These are phyloP conservation scores for Lumnitzera racemosa DNA, from an alignment of 345 rosid species.

Conservation along the genomic window DNA sequence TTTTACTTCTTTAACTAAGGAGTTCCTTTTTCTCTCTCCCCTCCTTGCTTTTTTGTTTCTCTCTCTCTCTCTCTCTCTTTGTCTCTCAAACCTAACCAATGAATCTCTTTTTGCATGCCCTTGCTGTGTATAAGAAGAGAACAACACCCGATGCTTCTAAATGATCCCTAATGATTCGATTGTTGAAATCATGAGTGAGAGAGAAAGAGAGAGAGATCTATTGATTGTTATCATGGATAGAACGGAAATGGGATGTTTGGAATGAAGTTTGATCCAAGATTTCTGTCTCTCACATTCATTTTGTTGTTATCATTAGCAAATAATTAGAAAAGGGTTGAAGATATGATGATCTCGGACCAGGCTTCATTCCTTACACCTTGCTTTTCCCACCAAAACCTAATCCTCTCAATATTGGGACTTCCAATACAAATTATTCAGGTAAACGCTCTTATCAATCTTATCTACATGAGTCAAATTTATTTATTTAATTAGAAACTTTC, in stretches of 20 bases:
- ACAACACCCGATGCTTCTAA: not conserved
- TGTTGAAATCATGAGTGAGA: not conserved
- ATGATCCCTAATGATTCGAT: not conserved
- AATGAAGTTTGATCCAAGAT: slow-evolving; percentile 8
- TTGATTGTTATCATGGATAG: not conserved
- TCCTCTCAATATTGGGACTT: no score
- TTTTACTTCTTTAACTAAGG: not conserved
- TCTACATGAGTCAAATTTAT: no score
- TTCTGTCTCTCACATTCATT: not conserved
- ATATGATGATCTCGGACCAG: slow-evolving; percentile 3
- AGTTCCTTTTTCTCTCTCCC: not conserved
- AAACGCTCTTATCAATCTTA: no score
- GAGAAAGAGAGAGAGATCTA: no score
- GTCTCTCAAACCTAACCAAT: no score
- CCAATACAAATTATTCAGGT: no score
- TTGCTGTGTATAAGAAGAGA: no score
- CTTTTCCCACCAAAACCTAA: not conserved
- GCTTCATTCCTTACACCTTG: slow-evolving; percentile 6
- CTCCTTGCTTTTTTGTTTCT: not conserved
- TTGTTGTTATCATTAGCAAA: not conserved
- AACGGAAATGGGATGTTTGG: slow-evolving; percentile 3
- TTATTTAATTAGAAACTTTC: no score
- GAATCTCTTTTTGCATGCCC: no score
- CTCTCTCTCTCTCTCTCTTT: not conserved
- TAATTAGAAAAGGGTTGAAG: not conserved